Conservation (phyloP, 1,139 yeast genomes). For the Yamadazyma sp. region DNA sequence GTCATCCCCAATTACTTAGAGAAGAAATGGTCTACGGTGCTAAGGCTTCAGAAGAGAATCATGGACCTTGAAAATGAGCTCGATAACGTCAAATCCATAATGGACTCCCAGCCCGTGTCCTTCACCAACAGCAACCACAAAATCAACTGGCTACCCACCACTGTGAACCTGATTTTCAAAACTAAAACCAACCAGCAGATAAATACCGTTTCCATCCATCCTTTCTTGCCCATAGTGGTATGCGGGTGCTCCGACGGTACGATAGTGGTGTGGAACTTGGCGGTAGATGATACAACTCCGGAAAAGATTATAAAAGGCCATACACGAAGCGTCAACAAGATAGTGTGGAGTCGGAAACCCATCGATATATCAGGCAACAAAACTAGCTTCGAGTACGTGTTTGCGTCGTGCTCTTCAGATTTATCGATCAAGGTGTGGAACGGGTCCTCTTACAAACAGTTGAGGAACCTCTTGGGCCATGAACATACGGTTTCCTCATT, state of each 20-base stretch:
- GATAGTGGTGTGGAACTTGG: slow-evolving; percentile 69
- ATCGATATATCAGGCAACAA: slow-evolving; percentile 22
- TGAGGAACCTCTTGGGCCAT: slow-evolving; percentile 79
- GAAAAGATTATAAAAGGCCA: slow-evolving; percentile 73
- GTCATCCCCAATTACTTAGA: slow-evolving; percentile 59
- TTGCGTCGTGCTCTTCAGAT: slow-evolving; percentile 74
- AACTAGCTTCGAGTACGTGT: slow-evolving; percentile 20
- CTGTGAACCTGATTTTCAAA: slow-evolving; percentile 48
- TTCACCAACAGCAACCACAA: slow-evolving; percentile 28
- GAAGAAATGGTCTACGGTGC: slow-evolving; percentile 87
- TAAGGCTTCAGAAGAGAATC: slow-evolving; percentile 74
- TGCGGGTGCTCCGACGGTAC: slow-evolving; percentile 77
- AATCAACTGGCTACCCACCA: slow-evolving; percentile 69
- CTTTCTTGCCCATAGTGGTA: slow-evolving; percentile 62
- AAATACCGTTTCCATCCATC: slow-evolving; percentile 70
- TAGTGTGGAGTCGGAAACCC: slow-evolving; percentile 52
- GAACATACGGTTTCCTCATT: slow-evolving; percentile 81
- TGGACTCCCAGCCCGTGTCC: slow-evolving; percentile 32
- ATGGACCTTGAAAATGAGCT: slow-evolving; percentile 56
- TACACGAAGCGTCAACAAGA: slow-evolving; percentile 63
- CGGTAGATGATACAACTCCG: slow-evolving; percentile 60
- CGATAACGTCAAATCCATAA: slow-evolving; percentile 37
- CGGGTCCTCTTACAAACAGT: slow-evolving; percentile 50
- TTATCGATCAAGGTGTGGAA: slow-evolving; percentile 73
- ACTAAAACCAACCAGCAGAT: slow-evolving; percentile 60